Evolutionary conservation across 495 filamentous ascomycete species (phyloP).

Genomic region (Trichoderma orchidacearum): DNA sequence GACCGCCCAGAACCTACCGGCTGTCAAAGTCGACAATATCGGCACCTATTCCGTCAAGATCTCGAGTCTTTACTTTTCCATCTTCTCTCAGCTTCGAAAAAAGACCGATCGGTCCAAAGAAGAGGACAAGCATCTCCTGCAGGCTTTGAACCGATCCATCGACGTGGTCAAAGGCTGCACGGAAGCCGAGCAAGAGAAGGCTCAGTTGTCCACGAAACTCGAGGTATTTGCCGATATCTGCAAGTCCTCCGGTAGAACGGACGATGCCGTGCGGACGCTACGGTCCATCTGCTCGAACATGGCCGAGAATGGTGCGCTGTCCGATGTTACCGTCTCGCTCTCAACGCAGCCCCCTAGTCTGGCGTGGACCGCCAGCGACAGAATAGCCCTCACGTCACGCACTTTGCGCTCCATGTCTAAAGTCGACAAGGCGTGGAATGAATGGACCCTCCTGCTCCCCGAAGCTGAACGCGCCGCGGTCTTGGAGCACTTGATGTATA

Average conservation of each 20-base stretch:
- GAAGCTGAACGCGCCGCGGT: slow-evolving; percentile 31
- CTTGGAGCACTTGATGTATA: slow-evolving; percentile 33
- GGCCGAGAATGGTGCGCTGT: slow-evolving; percentile 30
- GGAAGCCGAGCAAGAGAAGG: slow-evolving; percentile 27
- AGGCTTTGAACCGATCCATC: slow-evolving; percentile 35
- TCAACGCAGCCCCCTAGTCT: slow-evolving; percentile 16
- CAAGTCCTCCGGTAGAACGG: slow-evolving; percentile 17
- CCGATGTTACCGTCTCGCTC: slow-evolving; percentile 17
- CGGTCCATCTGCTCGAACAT: slow-evolving; percentile 27
- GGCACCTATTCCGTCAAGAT: slow-evolving; percentile 43
- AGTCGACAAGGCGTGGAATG: slow-evolving; percentile 26
- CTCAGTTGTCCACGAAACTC: slow-evolving; percentile 31
- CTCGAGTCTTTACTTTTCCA: slow-evolving; percentile 68
- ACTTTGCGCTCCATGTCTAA: slow-evolving; percentile 30
- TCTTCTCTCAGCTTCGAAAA: slow-evolving; percentile 27
- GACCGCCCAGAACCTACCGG: slow-evolving; percentile 14
- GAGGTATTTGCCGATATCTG: slow-evolving; percentile 35
- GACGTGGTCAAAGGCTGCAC: slow-evolving; percentile 31
- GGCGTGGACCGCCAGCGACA: slow-evolving; percentile 23
- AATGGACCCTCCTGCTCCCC: slow-evolving; percentile 28
- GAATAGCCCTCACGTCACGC: slow-evolving; percentile 27
- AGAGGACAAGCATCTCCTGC: slow-evolving; percentile 27
- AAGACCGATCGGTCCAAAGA: slow-evolving; percentile 23
- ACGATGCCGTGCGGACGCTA: slow-evolving; percentile 29
- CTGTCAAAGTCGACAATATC: slow-evolving; percentile 15